These are phyloP conservation scores for Odontarrhena argentea DNA, from an alignment of 345 rosid species.

Conservation along the genomic window DNA sequence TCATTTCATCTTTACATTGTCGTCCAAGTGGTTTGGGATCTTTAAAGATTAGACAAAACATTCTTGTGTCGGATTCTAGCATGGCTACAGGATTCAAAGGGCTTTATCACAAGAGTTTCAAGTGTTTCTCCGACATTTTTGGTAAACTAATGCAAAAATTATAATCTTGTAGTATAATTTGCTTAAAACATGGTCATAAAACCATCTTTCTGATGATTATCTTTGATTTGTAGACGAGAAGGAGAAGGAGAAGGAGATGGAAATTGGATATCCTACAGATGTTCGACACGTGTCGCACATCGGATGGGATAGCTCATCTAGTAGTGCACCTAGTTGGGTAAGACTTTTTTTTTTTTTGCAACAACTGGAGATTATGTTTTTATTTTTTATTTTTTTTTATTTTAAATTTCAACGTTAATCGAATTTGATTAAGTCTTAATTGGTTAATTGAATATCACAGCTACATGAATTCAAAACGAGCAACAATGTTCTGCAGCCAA, in stretches of 20 bases:
- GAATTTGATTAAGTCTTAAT: conserved; percentile 7
- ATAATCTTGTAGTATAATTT: background rate
- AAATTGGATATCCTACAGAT: conserved; percentile 93
- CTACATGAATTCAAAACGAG: conserved; percentile 69
- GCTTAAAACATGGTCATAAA: background rate
- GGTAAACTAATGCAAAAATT: conserved; percentile 42
- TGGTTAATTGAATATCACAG: conserved; percentile 44
- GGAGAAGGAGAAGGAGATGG: conserved; percentile 68
- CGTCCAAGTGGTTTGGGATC: conserved; percentile 10
- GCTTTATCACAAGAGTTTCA: conserved; percentile 74
- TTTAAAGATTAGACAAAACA: background rate
- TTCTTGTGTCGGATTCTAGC: conserved; percentile 24
- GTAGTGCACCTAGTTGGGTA: conserved; percentile 89
- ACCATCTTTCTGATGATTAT: background rate
- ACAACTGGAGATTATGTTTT: conserved; percentile 4
- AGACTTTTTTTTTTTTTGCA: conserved; percentile 36
- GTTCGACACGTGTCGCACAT: conserved; percentile 93
- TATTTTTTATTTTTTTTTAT: background rate
- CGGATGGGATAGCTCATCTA: conserved; percentile 86
- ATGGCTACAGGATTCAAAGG: conserved; percentile 88
- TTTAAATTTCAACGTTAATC: background rate
- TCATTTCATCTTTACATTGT: background rate
- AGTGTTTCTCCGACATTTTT: conserved; percentile 72
- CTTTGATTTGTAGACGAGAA: conserved; percentile 50
- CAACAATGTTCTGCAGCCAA: conserved; percentile 48